Evolutionary conservation across 306 rosid species (phyloP).

Genomic region (Cicer pinnatifidum): DNA sequence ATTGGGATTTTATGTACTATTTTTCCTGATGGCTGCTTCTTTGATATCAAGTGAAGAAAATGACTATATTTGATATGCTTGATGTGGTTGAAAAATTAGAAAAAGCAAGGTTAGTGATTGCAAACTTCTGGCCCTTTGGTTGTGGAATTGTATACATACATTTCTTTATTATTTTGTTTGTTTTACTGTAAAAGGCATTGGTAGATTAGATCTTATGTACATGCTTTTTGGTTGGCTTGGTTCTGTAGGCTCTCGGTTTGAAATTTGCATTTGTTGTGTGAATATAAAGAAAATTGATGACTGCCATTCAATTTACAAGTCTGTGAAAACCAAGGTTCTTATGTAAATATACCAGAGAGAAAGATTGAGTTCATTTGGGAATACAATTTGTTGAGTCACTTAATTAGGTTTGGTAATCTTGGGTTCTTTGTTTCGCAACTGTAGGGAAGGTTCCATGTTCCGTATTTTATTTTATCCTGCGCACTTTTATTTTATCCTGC

Average conservation of each 20-base stretch:
- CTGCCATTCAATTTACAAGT: constrained; percentile 38
- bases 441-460: background rate
- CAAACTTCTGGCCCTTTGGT: background rate
- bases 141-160: constrained; percentile 5
- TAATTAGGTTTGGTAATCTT: background rate
- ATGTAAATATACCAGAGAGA: background rate
- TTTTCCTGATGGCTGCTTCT: constrained; percentile 13
- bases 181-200: constrained; percentile 1
- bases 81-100: constrained; percentile 44
- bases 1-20: constrained; percentile 5
- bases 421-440: background rate
- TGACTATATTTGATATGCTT: constrained; percentile 57
- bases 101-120: constrained; percentile 53
- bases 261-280: background rate
- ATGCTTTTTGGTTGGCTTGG: background rate
- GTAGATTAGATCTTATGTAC: background rate
- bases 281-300: constrained; percentile 17
- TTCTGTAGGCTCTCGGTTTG: background rate
- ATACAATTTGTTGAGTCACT: background rate
- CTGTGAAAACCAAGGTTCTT: background rate
- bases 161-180: background rate
- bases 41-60: constrained; percentile 74
- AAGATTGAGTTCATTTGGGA: background rate
- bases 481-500: too few species aligned
- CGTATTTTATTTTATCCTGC: constrained; percentile 3